Conservation (phyloP, 306 rosid genomes). For the Begonia fuchsioides region DNA sequence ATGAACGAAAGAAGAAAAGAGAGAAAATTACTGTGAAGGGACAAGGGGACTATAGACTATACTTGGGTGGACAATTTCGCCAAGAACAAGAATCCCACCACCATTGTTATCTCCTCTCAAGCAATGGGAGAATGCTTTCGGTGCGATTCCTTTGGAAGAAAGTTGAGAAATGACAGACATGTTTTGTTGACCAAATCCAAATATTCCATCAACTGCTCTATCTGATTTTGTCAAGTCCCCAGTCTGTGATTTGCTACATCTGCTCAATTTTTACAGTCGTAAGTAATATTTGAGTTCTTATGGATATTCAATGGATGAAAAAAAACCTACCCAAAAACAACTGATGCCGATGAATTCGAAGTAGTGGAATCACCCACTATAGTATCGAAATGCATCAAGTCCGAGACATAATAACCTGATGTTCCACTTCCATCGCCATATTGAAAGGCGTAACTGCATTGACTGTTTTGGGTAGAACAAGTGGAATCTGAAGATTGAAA, state of each 20-base stretch:
- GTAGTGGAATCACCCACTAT: conserved; percentile 43
- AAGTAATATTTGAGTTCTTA: too few species aligned
- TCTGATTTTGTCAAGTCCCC: conserved; percentile 60
- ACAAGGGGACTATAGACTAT: conserved; percentile 60
- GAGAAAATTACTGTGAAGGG: conserved; percentile 36
- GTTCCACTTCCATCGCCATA: conserved; percentile 97
- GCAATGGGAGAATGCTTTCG: conserved; percentile 62
- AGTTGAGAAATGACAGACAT: conserved; percentile 65
- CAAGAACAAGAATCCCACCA: conserved; percentile 68
- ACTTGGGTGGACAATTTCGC: conserved; percentile 62
- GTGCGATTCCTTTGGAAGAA: conserved; percentile 53
- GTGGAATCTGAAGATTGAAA: conserved; percentile 50
- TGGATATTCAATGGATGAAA: background rate
- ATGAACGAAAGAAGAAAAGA: conserved; percentile 6
- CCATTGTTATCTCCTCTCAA: conserved; percentile 55
- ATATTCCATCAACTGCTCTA: conserved; percentile 68
- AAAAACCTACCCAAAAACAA: conserved; percentile 68
- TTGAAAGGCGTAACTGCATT: conserved; percentile 63
- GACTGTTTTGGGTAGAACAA: conserved; percentile 53
- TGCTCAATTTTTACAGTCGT: conserved; percentile 13
- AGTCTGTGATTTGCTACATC: conserved; percentile 45
- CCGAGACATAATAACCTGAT: conserved; percentile 69
- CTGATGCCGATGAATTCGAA: conserved; percentile 50
- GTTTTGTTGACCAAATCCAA: conserved; percentile 58
- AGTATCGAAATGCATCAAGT: conserved; percentile 45